Conservation (phyloP, 305 asterid species). For the Coffea humblotiana region DNA sequence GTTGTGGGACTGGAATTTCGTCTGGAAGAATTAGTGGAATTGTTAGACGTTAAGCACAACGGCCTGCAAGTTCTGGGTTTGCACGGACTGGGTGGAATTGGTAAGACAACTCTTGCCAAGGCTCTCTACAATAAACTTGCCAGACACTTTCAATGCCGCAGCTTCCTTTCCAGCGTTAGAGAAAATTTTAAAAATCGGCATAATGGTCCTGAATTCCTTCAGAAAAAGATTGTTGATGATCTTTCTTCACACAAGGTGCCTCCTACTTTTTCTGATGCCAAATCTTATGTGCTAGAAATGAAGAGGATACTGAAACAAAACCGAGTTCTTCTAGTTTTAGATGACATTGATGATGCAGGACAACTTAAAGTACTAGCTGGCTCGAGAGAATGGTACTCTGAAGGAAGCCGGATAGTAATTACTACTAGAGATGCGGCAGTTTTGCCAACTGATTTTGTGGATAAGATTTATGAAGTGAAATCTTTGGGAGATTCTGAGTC, state of each 20-base stretch:
- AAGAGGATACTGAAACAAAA: constrained; percentile 12
- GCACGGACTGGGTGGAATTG: constrained; percentile 37
- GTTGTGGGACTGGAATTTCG: constrained; percentile 34
- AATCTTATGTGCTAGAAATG: constrained; percentile 6
- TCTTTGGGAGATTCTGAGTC: constrained; percentile 15
- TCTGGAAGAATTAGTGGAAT: constrained; percentile 9
- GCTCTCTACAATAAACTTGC: constrained; percentile 34
- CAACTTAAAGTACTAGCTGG: constrained; percentile 31
- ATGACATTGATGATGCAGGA: constrained; percentile 30
- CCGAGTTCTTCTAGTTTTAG: constrained; percentile 31
- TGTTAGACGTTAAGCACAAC: constrained; percentile 22
- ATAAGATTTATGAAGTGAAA: constrained; percentile 21
- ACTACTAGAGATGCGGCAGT: constrained; percentile 29
- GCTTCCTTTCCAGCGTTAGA: constrained; percentile 35
- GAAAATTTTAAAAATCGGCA: constrained; percentile 18
- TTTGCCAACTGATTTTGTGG: constrained; percentile 11
- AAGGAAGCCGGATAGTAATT: constrained; percentile 35
- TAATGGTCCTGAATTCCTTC: constrained; percentile 26
- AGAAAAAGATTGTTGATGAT: constrained; percentile 23
- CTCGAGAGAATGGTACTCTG: constrained; percentile 23
- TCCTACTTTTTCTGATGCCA: not conserved
- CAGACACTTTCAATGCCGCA: constrained; percentile 25
- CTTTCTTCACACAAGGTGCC: constrained; percentile 2
- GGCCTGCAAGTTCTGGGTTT: constrained; percentile 30
- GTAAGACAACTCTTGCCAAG: constrained; percentile 42